Base-by-base conservation (phyloP, 2,329 filamentous ascomycete genomes). In the Arthroderma sp. region DNA sequence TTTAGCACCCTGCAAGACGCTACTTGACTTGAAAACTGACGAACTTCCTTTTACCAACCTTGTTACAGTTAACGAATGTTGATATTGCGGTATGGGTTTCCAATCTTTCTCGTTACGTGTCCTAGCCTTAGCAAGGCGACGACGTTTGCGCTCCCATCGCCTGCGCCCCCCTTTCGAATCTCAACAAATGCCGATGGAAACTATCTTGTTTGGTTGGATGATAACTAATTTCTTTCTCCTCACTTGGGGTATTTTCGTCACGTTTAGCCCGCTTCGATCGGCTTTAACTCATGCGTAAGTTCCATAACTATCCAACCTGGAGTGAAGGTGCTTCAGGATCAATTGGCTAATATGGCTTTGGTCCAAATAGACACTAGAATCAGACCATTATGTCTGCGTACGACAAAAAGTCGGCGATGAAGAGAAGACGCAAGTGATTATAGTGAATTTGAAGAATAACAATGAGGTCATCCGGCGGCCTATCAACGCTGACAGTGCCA, bases 401-500 rank as follows among this genome's bases (percentile, higher is more conserved):
- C 84, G 91, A 67, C 89, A 96, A 70, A 89, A 94, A 72, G 83
- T 88, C 66, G 81, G 77, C 63, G 84, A 87, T 58, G 78, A 81
- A 53, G 77, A 86, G 53, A 82, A 85, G 57, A 85, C 88, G 53
- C 88, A 95, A 69, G 89, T 98, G 53, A 83, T 98, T 67, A 98
- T 98, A 65, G 73, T 98, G 69, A 85, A 98, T 68, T 82, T 98
- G 62, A 95, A 96, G 70, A 93, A 95, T 70, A 81, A 81, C 71
- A 95, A 94, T 78, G 89, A 91, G 72, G 80, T 95, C 64, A 91
- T 86, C 57, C 83, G 85, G 59, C 80, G 89, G 62, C 86, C 89
- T 40, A 98, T 98, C 73, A 96, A 94, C 74, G 91, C 91, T 60
- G 91, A 98, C 71, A 96, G 88, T 78, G 91, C 93, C 58, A 94